phyloP scores from a whole-genome alignment of 805 yeast genomes.

The Kazachstania viticola region DNA sequence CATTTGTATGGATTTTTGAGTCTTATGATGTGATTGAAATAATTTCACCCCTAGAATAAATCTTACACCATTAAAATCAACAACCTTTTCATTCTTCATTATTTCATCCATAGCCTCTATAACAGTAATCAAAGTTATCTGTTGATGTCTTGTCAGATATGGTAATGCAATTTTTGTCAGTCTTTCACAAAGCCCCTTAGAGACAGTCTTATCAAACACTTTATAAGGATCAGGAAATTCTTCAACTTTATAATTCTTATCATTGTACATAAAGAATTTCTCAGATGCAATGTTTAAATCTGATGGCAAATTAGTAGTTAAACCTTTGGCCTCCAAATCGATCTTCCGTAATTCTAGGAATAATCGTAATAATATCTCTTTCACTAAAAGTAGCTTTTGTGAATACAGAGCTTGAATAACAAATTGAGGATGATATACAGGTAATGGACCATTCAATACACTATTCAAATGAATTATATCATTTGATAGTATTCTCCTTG shows the following conservation, averaged over 20 bases:
- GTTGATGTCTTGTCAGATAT: constrained; percentile 81
- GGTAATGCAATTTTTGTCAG: constrained; percentile 61
- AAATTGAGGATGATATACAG: constrained; percentile 84
- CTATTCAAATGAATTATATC: constrained; percentile 58
- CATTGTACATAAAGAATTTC: constrained; percentile 18
- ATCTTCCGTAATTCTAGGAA: constrained; percentile 44
- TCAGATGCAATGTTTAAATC: constrained; percentile 19
- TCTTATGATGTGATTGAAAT: constrained; percentile 41
- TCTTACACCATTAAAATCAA: constrained; percentile 48
- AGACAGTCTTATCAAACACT: constrained; percentile 32
- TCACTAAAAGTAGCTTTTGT: constrained; percentile 44
- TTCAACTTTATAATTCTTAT: constrained; percentile 16
- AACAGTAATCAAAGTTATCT: constrained; percentile 63
- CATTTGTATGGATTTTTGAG: constrained; percentile 48
- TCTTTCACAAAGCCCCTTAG: constrained; percentile 42
- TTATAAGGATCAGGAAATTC: constrained; percentile 30
- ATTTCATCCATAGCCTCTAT: constrained; percentile 53
- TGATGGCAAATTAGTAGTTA: constrained; percentile 20
- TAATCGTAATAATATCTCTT: constrained; percentile 43
- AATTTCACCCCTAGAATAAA: constrained; percentile 63
- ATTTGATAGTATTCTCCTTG: constrained; percentile 42
- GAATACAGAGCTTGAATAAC: constrained; percentile 63
- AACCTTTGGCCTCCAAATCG: constrained; percentile 31
- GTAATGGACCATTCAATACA: constrained; percentile 79
- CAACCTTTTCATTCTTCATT: constrained; percentile 27